phyloP scores from a whole-genome alignment of 2,329 filamentous ascomycete genomes.

The Leptosphaerulina australis region DNA sequence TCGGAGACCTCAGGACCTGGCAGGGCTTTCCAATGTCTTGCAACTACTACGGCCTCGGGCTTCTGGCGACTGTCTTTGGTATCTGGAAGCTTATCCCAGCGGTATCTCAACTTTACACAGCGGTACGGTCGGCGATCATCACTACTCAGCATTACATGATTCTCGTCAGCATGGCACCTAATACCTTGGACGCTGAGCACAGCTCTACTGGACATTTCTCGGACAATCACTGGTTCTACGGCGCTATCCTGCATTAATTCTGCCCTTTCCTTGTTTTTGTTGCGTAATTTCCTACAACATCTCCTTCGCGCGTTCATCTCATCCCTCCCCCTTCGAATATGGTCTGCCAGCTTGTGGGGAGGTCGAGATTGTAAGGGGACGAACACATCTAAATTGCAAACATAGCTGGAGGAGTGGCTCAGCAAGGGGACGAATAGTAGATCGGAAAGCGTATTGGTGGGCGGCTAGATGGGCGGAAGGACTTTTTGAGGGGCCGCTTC shows the following conservation, averaged over 20 bases:
- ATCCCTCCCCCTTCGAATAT: slow-evolving; percentile 47
- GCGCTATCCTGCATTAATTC: slow-evolving; percentile 42
- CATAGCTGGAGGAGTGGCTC: slow-evolving; percentile 28
- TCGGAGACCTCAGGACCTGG: slow-evolving; percentile 45
- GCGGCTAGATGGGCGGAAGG: slow-evolving; percentile 28
- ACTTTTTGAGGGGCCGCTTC: slow-evolving; percentile 35
- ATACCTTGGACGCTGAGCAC: slow-evolving; percentile 33
- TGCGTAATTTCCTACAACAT: slow-evolving; percentile 29
- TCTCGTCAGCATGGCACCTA: slow-evolving; percentile 23
- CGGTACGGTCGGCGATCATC: slow-evolving; percentile 28
- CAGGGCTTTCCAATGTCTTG: slow-evolving; percentile 36
- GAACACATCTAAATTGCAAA: slow-evolving; percentile 47
- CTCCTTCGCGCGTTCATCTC: slow-evolving; percentile 42
- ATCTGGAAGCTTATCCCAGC: slow-evolving; percentile 41
- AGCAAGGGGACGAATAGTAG: slow-evolving; percentile 29
- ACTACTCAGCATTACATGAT: slow-evolving; percentile 26
- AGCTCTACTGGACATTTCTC: slow-evolving; percentile 35
- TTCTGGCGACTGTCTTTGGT: slow-evolving; percentile 35
- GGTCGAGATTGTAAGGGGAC: slow-evolving; percentile 47
- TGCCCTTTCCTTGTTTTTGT: slow-evolving; percentile 37
- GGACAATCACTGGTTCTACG: slow-evolving; percentile 37
- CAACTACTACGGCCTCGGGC: slow-evolving; percentile 33
- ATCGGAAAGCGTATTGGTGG: slow-evolving; percentile 26
- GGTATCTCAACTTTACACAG: slow-evolving; percentile 35
- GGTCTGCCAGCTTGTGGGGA: slow-evolving; percentile 52